Base-by-base conservation (phyloP, 1,284 basidiomycete genomes). In the Irpex rosettiformis region DNA sequence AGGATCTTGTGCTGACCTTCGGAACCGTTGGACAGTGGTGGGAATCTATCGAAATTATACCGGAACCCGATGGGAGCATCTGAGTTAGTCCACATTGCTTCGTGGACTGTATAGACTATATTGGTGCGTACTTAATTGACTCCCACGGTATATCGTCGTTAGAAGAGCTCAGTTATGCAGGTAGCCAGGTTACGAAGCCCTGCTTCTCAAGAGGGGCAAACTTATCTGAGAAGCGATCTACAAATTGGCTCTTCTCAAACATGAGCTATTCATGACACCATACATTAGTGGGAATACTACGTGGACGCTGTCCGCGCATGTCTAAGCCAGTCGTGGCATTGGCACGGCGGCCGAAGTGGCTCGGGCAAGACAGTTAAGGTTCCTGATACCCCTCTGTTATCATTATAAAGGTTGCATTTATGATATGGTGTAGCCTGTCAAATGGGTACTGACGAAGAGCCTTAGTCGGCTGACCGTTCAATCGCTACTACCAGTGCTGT, bases 21-120 rank as follows among this genome's bases (percentile, higher is more conserved):
- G 55, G 55, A 28, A 13, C 60, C 60, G 57, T 52, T 47, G 40
- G 18, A 37, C 30, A 54, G 27, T 21, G 49, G 57, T 58, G 57
- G 52, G 57, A 58, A 55, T 10, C n/a, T 27, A 48, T 30, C 57
- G 57, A 55, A 40, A 18, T 55, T 47, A 16, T 27, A 16, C 57
- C 57, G 57, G 30, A 27, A 47, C 22, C 57, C 57, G 57, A 58
- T 58, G 57, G 53, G 57, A 58, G 57, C 43, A n/a, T 11, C 21
- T 51, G 25, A 8, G 27, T 24, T 3, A 24, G 13, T 51, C 48
- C 24, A 11, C 24, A 16, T 51, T 28, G 48, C 43, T 47, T 22
- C 13, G 21, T 47, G 43, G 21, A 47, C 43, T 18, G 43, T 7
- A n/a, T 47, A 47, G 11, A 7, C 43, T n/a, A 6, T 16, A 22